phyloP scores from a whole-genome alignment of 2,329 filamentous ascomycete species.

The Metarhizium guizhouense region DNA sequence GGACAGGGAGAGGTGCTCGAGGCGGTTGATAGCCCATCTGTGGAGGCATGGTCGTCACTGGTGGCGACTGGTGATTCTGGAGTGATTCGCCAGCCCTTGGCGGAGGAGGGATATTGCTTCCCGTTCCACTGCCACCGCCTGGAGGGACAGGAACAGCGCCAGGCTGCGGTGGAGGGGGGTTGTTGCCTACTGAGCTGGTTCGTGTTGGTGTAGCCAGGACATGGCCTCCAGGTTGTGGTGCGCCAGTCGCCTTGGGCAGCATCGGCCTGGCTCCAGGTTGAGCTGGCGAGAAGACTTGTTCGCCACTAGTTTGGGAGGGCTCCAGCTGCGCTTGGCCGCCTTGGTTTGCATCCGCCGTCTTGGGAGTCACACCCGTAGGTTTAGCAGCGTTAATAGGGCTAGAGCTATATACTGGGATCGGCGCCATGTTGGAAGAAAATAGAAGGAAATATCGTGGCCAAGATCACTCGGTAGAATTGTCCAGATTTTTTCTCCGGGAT shows the following conservation, averaged over 20 bases:
- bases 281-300: constrained; percentile 29
- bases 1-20: constrained; percentile 28
- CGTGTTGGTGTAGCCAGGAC: constrained; percentile 35
- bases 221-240: constrained; percentile 24
- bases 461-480: background rate
- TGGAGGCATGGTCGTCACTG: constrained; percentile 28
- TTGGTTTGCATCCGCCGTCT: constrained; percentile 24
- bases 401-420: constrained; percentile 50
- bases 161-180: constrained; percentile 48
- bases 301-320: constrained; percentile 2
- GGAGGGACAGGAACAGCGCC: constrained; percentile 42
- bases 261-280: constrained; percentile 38
- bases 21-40: constrained; percentile 43
- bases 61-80: constrained; percentile 22
- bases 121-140: constrained; percentile 4
- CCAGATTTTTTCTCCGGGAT: background rate
- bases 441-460: background rate
- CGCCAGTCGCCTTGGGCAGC: constrained; percentile 34
- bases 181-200: constrained; percentile 17
- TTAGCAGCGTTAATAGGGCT: constrained; percentile 52
- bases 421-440: constrained; percentile 38
- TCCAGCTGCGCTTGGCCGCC: constrained; percentile 3
- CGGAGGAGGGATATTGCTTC: constrained; percentile 35
- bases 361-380: constrained; percentile 37
- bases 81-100: constrained; percentile 40